Conservation (phyloP, 805 yeast species). For the Candida montana region DNA sequence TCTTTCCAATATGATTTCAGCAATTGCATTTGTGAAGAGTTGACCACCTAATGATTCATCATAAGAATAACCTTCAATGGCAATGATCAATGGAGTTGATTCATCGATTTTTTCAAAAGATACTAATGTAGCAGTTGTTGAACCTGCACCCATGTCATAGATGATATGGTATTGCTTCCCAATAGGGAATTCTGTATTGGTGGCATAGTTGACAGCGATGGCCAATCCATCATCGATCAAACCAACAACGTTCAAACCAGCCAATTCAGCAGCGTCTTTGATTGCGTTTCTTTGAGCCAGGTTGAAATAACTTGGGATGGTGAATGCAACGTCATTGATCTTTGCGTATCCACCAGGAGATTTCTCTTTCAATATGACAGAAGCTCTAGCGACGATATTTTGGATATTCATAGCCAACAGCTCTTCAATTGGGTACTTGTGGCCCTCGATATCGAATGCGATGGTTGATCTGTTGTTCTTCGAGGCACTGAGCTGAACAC, state of each 20-base stretch:
- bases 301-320: constrained; percentile 70
- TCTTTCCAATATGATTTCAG: constrained; percentile 52
- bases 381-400: constrained; percentile 62
- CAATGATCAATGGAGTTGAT: constrained; percentile 41
- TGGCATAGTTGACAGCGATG: constrained; percentile 75
- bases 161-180: constrained; percentile 60
- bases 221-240: constrained; percentile 91
- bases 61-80: constrained; percentile 67
- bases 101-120: constrained; percentile 46
- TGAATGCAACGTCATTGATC: constrained; percentile 62
- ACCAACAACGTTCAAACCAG: constrained; percentile 59
- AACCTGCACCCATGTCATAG: constrained; percentile 91
- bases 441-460: constrained; percentile 46
- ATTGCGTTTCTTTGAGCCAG: constrained; percentile 66
- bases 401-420: constrained; percentile 75
- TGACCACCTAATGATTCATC: constrained; percentile 75
- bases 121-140: constrained; percentile 82
- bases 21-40: constrained; percentile 58
- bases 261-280: constrained; percentile 64
- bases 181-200: constrained; percentile 42
- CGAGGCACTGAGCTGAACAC: constrained; percentile 41
- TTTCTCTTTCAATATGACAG: constrained; percentile 49
- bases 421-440: constrained; percentile 64
- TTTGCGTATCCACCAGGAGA: constrained; percentile 43
- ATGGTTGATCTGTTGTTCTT: constrained; percentile 47